A percentile compares a stretch with the other conserved stretches of the same genome.
Evolutionary conservation across 352 stramenopile species (phyloP).

Genomic region (Proteromonas lacertae): DNA sequence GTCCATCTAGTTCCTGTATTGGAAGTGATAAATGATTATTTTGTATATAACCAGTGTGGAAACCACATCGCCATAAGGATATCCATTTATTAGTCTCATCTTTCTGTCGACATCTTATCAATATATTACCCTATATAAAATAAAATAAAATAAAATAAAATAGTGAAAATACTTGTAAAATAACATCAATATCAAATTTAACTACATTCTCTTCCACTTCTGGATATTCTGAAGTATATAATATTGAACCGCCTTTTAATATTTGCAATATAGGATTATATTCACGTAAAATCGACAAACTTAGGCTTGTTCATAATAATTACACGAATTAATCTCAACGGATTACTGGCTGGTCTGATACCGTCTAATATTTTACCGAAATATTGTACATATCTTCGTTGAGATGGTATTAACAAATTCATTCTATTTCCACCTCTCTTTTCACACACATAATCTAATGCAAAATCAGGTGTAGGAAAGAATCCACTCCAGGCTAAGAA

Average conservation of each 20-base stretch:
- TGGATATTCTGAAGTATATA: conserved; percentile 60
- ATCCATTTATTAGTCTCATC: conserved; percentile 21
- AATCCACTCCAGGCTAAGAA: conserved; percentile 73
- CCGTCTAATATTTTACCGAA: conserved; percentile 87
- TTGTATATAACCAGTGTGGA: conserved; percentile 89
- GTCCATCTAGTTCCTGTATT: conserved; percentile 73
- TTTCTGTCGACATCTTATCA: conserved; percentile 29
- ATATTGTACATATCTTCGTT: conserved; percentile 79
- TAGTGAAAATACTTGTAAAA: too few species aligned
- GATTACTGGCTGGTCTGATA: conserved; percentile 57
- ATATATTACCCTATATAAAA: conserved; percentile 76
- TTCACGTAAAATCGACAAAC: conserved; percentile 30
- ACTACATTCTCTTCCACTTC: conserved; percentile 32
- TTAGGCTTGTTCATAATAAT: conserved; percentile 72
- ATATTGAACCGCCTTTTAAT: conserved; percentile 74
- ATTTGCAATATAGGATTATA: conserved; percentile 88
- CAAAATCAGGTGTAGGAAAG: conserved; percentile 51
- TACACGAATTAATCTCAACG: conserved; percentile 58
- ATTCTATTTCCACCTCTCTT: conserved; percentile 41
- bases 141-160: too few species aligned
- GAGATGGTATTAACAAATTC: conserved; percentile 72
- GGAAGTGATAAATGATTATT: conserved; percentile 68
- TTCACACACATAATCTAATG: conserved; percentile 57
- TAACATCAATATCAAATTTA: conserved; percentile 53
- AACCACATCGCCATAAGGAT: conserved; percentile 81